These are phyloP conservation scores for Citrus australasica DNA, from an alignment of 345 rosid genomes.

Conservation along the genomic window DNA sequence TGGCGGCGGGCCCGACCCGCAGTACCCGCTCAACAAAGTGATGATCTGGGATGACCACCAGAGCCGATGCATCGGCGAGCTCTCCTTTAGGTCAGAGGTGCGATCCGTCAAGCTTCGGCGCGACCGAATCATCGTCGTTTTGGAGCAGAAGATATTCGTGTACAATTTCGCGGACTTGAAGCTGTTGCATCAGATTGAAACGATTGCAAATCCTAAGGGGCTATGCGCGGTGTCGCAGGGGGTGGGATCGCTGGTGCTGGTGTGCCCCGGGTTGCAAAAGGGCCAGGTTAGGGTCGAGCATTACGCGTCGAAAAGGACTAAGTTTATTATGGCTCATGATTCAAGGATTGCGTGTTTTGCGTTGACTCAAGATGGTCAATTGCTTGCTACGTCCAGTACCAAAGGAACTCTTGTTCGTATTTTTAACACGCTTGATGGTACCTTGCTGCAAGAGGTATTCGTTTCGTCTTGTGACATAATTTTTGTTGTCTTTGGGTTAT, in stretches of 20 bases:
- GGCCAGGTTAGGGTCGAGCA: slow-evolving; percentile 93
- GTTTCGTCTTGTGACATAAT: not conserved
- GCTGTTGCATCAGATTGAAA: slow-evolving; percentile 86
- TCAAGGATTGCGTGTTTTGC: slow-evolving; percentile 89
- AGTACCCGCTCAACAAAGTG: slow-evolving; percentile 75
- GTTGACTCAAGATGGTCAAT: slow-evolving; percentile 75
- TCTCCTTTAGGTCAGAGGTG: slow-evolving; percentile 84
- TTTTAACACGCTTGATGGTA: slow-evolving; percentile 71
- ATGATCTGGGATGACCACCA: slow-evolving; percentile 98
- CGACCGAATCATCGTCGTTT: slow-evolving; percentile 68
- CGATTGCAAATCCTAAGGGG: slow-evolving; percentile 83
- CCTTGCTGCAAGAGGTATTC: slow-evolving; percentile 77
- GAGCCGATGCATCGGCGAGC: slow-evolving; percentile 81
- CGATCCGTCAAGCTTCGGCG: slow-evolving; percentile 74
- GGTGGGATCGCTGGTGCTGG: slow-evolving; percentile 69
- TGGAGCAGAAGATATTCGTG: slow-evolving; percentile 87
- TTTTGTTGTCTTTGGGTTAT: not conserved
- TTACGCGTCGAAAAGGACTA: slow-evolving; percentile 78
- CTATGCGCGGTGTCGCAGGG: slow-evolving; percentile 89
- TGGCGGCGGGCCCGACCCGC: slow-evolving; percentile 89
- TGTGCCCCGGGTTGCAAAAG: slow-evolving; percentile 84
- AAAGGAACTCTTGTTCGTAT: slow-evolving; percentile 88
- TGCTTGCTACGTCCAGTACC: slow-evolving; percentile 83
- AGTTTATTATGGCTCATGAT: slow-evolving; percentile 92
- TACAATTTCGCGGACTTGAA: slow-evolving; percentile 83